Evolutionary conservation across 1,139 yeast genomes (phyloP).

Genomic region (Lodderomyces metapsilosis): DNA sequence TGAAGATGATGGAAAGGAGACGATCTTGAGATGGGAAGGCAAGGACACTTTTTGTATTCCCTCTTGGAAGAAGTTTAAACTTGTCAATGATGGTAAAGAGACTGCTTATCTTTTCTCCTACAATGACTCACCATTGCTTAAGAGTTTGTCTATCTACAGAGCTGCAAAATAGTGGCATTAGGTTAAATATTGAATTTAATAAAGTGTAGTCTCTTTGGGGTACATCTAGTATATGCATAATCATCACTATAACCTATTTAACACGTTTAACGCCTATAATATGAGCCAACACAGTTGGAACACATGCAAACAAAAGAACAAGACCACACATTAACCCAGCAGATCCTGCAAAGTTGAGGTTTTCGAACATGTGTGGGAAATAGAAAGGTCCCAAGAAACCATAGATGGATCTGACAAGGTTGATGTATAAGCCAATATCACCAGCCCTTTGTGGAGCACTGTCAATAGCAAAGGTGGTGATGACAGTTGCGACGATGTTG

Average conservation of each 20-base stretch:
- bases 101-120: conserved; percentile 1
- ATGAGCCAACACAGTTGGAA: conserved; percentile 11
- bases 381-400: conserved; percentile 27
- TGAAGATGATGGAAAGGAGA: not conserved
- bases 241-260: too few species aligned
- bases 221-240: too few species aligned
- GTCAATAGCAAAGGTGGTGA: conserved; percentile 21
- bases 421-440: conserved; percentile 18
- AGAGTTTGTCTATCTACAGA: not conserved
- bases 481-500: conserved; percentile 23
- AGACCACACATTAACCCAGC: conserved; percentile 18
- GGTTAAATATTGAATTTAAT: too few species aligned
- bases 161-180: too few species aligned
- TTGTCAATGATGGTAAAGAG: not conserved
- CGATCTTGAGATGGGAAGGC: not conserved
- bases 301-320: conserved; percentile 13
- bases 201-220: too few species aligned
- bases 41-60: conserved; percentile 1
- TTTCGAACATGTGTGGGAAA: conserved; percentile 23
- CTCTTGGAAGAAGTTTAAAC: not conserved
- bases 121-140: conserved; percentile 1
- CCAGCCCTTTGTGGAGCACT: conserved; percentile 16
- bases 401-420: conserved; percentile 17
- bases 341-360: conserved; percentile 15
- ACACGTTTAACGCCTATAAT: conserved; percentile 10